Percentiles rank a stretch among this genome's conserved stretches.
Evolutionary conservation across 495 filamentous ascomycete species (phyloP).

Genomic region (Neurospora hispaniola): DNA sequence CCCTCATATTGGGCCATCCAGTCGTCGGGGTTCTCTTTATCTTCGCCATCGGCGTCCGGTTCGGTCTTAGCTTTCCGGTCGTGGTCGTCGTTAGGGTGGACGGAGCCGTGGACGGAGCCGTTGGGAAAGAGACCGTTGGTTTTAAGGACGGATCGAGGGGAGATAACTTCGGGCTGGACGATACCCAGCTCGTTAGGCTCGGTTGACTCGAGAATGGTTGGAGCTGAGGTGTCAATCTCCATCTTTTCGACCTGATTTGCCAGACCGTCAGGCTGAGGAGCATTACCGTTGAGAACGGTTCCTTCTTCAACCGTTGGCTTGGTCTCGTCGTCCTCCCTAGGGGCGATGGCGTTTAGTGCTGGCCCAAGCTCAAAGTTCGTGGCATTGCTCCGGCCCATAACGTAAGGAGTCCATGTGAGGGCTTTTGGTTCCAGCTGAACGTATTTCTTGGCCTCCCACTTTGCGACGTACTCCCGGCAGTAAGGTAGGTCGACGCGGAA

Average conservation of each 20-base stretch:
- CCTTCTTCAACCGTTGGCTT: slow-evolving; percentile 28
- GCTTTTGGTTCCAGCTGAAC: slow-evolving; percentile 71
- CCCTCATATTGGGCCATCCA: slow-evolving; percentile 34
- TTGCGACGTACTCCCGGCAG: slow-evolving; percentile 72
- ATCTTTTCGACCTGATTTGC: slow-evolving; percentile 12
- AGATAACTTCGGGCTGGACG: background rate
- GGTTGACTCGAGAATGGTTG: slow-evolving; percentile 31
- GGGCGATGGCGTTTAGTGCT: slow-evolving; percentile 78
- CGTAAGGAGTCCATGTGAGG: slow-evolving; percentile 92
- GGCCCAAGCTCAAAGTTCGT: slow-evolving; percentile 74
- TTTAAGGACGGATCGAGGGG: background rate
- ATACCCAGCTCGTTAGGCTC: slow-evolving; percentile 26
- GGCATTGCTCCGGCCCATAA: slow-evolving; percentile 83
- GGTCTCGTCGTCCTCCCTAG: slow-evolving; percentile 59
- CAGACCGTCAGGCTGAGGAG: slow-evolving; percentile 10
- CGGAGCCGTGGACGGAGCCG: background rate
- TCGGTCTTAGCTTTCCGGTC: slow-evolving; percentile 17
- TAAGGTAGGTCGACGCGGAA: slow-evolving; percentile 74
- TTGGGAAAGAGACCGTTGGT: slow-evolving; percentile 15
- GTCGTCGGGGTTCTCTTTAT: slow-evolving; percentile 20
- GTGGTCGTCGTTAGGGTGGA: slow-evolving; percentile 16
- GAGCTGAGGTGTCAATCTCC: slow-evolving; percentile 4
- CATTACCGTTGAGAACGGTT: slow-evolving; percentile 24
- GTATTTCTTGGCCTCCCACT: slow-evolving; percentile 79
- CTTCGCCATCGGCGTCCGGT: slow-evolving; percentile 22